phyloP scores from a whole-genome alignment of 2,329 filamentous ascomycete species.

The Teratosphaeriaceae sp. region DNA sequence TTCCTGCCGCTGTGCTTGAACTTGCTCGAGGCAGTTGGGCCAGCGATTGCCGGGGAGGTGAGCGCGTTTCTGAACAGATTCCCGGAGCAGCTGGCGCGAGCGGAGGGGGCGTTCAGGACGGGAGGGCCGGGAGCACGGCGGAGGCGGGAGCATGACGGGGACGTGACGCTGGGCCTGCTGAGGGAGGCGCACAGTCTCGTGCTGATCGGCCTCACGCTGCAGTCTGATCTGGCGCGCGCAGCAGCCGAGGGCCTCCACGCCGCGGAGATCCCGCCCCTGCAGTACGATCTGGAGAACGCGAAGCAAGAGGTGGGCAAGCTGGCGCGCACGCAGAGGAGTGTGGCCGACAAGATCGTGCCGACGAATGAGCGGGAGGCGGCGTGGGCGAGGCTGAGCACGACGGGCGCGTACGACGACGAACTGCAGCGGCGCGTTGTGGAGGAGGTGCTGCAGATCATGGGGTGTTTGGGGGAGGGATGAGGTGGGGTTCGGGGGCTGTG shows the following conservation, averaged over 20 bases:
- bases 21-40: conserved; percentile 72
- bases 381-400: conserved; percentile 1
- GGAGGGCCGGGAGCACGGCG: conserved; percentile 23
- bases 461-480: conserved; percentile 2
- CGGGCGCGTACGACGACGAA: not conserved
- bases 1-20: conserved; percentile 86
- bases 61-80: conserved; percentile 86
- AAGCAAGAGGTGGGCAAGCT: conserved; percentile 81
- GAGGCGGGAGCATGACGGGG: conserved; percentile 44
- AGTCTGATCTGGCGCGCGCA: conserved; percentile 57
- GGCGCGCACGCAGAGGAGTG: conserved; percentile 53
- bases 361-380: conserved; percentile 15
- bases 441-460: conserved; percentile 3
- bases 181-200: conserved; percentile 74
- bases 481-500: too few species aligned
- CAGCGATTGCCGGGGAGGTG: conserved; percentile 76
- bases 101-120: conserved; percentile 64
- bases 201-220: conserved; percentile 66
- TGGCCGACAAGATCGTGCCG: conserved; percentile 42
- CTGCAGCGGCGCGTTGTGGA: conserved; percentile 6
- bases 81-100: conserved; percentile 66
- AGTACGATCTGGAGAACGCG: conserved; percentile 66
- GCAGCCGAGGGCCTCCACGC: conserved; percentile 53
- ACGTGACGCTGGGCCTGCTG: conserved; percentile 65
- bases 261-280: conserved; percentile 61